Evolutionary conservation across 768 basidiomycete genomes (phyloP).

Genomic region (Tylopilus felleus): DNA sequence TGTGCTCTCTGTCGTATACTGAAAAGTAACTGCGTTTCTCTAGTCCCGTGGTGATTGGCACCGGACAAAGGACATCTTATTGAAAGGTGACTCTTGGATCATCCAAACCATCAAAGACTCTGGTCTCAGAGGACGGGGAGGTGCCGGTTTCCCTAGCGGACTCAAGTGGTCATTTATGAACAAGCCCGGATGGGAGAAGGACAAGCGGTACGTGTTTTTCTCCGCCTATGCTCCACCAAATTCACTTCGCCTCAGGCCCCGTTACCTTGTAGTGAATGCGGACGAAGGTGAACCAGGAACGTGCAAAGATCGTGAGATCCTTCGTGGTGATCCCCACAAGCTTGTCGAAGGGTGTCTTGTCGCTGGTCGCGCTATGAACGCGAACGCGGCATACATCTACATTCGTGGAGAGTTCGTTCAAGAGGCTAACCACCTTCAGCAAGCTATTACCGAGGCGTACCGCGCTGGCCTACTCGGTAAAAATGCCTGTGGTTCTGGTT

Average conservation of each 20-base stretch:
- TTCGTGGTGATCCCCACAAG: conserved; percentile 98
- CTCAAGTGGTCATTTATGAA: conserved; percentile 99
- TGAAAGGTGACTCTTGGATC: conserved; percentile 96
- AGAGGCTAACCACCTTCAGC: conserved; percentile 90
- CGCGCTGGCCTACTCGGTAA: conserved; percentile 83
- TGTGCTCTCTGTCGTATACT: no score
- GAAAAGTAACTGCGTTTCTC: background rate
- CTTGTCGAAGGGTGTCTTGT: conserved; percentile 97
- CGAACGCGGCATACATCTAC: conserved; percentile 98
- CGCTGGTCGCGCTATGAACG: conserved; percentile 96
- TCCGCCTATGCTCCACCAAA: background rate
- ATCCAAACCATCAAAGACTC: conserved; percentile 96
- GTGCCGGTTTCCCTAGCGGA: conserved; percentile 95
- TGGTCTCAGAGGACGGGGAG: conserved; percentile 91
- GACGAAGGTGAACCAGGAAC: conserved; percentile 99
- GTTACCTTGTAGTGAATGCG: conserved; percentile 96
- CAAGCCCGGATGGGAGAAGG: conserved; percentile 98
- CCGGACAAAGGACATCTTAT: conserved; percentile 90
- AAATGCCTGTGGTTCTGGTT: conserved; percentile 89
- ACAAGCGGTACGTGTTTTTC: conserved; percentile 56
- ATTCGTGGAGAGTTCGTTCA: conserved; percentile 98
- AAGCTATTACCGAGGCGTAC: conserved; percentile 95
- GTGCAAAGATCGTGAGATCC: conserved; percentile 98
- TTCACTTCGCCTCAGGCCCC: conserved; percentile 54
- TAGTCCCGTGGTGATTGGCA: conserved; percentile 98